phyloP scores from a whole-genome alignment of 176 grass and related monocot species.

The Otatea glauca region DNA sequence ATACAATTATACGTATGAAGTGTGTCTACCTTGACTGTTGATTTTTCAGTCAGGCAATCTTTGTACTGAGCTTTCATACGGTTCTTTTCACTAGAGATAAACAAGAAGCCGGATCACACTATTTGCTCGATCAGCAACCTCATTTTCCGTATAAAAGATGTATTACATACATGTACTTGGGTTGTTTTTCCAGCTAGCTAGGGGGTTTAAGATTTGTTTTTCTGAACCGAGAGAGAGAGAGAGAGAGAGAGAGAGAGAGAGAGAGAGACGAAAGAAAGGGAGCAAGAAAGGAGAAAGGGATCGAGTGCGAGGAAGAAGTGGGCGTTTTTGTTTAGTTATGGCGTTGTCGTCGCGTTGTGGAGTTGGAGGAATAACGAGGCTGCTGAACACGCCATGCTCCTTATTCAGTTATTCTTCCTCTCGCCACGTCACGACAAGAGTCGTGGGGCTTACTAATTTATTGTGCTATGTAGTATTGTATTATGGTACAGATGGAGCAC shows the following conservation, averaged over 20 bases:
- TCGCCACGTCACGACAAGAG: constrained; percentile 18
- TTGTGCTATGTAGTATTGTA: neutral
- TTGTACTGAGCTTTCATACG: neutral
- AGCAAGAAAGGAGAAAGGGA: neutral
- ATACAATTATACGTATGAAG: too few relatives aligned
- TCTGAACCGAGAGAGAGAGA: neutral
- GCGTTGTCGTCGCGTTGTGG: constrained; percentile 35
- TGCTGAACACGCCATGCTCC: neutral
- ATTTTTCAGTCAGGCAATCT: neutral
- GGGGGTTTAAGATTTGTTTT: constrained; percentile 8
- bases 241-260: neutral
- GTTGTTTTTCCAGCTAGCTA: neutral
- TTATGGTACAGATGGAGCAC: neutral
- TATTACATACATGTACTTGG: too few relatives aligned
- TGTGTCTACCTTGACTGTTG: neutral
- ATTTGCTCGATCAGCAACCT: neutral
- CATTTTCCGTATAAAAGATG: neutral
- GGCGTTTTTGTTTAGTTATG: constrained; percentile 53
- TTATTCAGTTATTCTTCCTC: constrained; percentile 49
- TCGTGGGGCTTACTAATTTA: neutral
- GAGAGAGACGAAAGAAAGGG: neutral
- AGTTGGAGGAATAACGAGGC: constrained; percentile 29
- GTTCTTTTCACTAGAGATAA: neutral
- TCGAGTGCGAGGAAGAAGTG: neutral
- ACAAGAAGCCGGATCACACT: neutral